Evolutionary conservation across 176 grass and related monocot genomes (phyloP), one percentile per base, ranked within the genome.

Genomic region (Secale cereale): DNA sequence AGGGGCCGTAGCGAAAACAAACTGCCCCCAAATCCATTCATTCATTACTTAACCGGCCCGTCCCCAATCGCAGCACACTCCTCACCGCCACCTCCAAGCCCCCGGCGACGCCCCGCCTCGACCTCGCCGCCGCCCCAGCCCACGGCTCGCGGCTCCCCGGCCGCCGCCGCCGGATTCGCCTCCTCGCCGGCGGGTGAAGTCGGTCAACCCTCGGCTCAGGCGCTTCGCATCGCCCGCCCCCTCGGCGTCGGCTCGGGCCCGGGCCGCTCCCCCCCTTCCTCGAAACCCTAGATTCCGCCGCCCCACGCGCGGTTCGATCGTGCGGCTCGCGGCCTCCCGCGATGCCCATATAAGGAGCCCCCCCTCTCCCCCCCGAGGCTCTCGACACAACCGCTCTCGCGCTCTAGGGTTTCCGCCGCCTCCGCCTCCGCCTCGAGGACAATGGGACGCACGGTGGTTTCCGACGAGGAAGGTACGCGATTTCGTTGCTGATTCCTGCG

Each of bases 381-480:
- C 74, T 65, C 66, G 15, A 50, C 81, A 63, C 37, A 74, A 81
- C 35, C 74, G 19, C 70, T 80, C 74, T 60, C 77, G 37, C 54
- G 76, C 46, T 83, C 80, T 88, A 88, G 91, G 88, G 85, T 91
- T 94, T 91, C 59, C 66, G 73, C 73, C 72, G 28, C 78, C 73
- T 65, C 73, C 72, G 28, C 78, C 73, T 65, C 73, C 72, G n/a
- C 74, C 50, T 72, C 72, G 74, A 41, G 70, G 17, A 41, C 65
- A 81, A 97, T 99, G 97, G 86, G 94, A 45, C 81, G 85, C 62
- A 86, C 90, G 13, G 86, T 99, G 36, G 82, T 98, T 1, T 96
- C 93, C 48, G 97, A 97, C 17, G 97, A 99, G 6, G 92, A 99
- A 92, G 97, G 94, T 92, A 76, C 16, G 81, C 7, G n/a, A 74